These are phyloP conservation scores for Aureobasidium vineae DNA, from an alignment of 2,329 filamentous ascomycete species.

Conservation along the genomic window DNA sequence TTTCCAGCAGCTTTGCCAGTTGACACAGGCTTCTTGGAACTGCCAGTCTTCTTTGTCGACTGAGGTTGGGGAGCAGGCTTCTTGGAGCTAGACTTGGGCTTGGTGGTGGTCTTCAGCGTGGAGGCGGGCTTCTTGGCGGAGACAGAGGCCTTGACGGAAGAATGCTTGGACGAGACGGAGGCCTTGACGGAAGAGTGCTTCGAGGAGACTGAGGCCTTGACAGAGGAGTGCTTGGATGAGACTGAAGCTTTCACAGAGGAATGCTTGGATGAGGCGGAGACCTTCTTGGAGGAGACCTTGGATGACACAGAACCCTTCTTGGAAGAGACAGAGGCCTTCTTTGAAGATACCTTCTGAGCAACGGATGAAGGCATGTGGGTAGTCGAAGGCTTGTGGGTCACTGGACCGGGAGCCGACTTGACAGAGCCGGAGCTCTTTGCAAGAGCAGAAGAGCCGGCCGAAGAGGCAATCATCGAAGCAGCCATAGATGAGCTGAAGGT, in stretches of 20 bases:
- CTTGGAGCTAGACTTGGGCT: slow-evolving; percentile 3
- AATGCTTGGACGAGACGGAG: neutral
- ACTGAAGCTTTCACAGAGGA: neutral
- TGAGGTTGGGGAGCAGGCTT: neutral
- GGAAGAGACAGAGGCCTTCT: neutral
- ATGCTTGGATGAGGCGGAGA: neutral
- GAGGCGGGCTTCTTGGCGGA: neutral
- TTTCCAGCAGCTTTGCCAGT: neutral
- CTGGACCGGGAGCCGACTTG: neutral
- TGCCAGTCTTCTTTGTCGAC: neutral
- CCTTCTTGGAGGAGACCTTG: neutral
- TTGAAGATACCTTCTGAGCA: neutral
- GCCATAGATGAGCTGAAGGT: slow-evolving; percentile 3
- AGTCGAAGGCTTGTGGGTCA: neutral
- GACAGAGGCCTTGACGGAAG: neutral
- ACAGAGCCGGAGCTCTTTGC: neutral
- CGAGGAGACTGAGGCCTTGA: neutral
- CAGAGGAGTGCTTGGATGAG: neutral
- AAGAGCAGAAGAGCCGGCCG: neutral
- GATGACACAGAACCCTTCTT: neutral
- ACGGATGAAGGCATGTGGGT: slow-evolving; percentile 10
- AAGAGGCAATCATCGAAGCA: slow-evolving; percentile 8
- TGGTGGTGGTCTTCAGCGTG: neutral
- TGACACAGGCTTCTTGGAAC: neutral
- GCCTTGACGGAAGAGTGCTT: neutral